phyloP scores from a whole-genome alignment of 176 grass and related monocot genomes.

The Oryza longistaminata region DNA sequence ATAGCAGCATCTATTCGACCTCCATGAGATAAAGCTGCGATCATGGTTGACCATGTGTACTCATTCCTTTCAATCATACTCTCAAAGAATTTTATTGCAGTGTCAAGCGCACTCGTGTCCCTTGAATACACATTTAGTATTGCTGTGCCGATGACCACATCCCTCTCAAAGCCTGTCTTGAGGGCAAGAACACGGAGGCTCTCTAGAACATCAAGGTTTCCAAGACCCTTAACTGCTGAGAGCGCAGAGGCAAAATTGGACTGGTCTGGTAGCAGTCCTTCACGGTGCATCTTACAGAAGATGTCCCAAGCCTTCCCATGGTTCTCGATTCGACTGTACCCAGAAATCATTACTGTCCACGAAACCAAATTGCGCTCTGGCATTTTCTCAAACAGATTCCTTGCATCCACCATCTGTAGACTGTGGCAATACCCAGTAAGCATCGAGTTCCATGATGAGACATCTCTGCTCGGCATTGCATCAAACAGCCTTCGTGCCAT shows the following conservation, averaged over 20 bases:
- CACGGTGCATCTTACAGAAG: conserved; percentile 52
- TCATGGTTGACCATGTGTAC: conserved; percentile 77
- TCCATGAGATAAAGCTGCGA: conserved; percentile 48
- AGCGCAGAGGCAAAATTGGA: conserved; percentile 51
- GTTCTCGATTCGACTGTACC: conserved; percentile 56
- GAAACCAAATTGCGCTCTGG: conserved; percentile 51
- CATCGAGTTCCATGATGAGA: conserved; percentile 66
- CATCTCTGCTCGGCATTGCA: conserved; percentile 50
- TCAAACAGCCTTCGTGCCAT: conserved; percentile 55
- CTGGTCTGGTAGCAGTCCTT: conserved; percentile 50
- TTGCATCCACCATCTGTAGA: conserved; percentile 49
- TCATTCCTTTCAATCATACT: conserved; percentile 61
- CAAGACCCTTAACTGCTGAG: conserved; percentile 44
- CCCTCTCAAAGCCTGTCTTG: conserved; percentile 57
- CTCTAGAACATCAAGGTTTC: conserved; percentile 42
- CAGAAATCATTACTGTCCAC: conserved; percentile 74
- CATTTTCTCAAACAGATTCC: conserved; percentile 50
- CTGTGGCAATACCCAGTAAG: conserved; percentile 68
- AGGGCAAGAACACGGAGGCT: conserved; percentile 41
- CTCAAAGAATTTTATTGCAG: conserved; percentile 57
- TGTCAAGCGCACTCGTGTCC: conserved; percentile 38
- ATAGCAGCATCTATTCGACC: conserved; percentile 54
- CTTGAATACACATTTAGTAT: conserved; percentile 64
- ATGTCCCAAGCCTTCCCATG: conserved; percentile 50
- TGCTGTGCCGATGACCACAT: conserved; percentile 58